phyloP scores from a whole-genome alignment of 192 early-diverging fungal genomes.

The Coemansia furcata region DNA sequence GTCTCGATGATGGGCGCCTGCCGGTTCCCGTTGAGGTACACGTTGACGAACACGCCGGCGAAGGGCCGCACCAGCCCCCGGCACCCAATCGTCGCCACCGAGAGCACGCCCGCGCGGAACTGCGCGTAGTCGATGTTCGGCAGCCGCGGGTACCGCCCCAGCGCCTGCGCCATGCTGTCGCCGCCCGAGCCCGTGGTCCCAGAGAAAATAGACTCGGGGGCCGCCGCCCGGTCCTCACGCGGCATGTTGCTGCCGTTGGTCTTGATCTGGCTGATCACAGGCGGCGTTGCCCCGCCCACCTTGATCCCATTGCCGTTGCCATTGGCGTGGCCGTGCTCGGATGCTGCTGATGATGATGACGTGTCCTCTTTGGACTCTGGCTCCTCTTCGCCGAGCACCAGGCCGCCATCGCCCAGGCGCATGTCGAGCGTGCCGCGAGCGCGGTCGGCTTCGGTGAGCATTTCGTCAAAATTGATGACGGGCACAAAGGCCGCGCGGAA shows the following conservation, averaged over 20 bases:
- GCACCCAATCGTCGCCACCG: constrained; percentile 42
- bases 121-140: constrained; percentile 51
- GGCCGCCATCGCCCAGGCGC: constrained; percentile 35
- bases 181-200: constrained; percentile 30
- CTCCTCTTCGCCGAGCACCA: constrained; percentile 45
- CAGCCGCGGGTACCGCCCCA: constrained; percentile 48
- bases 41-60: constrained; percentile 51
- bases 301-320: background rate
- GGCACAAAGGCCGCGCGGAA: constrained; percentile 61
- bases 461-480: constrained; percentile 54
- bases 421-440: constrained; percentile 43
- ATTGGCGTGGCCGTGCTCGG: background rate
- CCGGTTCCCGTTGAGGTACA: constrained; percentile 45
- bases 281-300: background rate
- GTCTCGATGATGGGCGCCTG: constrained; percentile 50
- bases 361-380: background rate
- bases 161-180: constrained; percentile 37
- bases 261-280: background rate
- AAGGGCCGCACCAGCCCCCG: constrained; percentile 50
- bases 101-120: constrained; percentile 50
- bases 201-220: constrained; percentile 48
- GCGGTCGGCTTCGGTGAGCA: constrained; percentile 41
- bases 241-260: constrained; percentile 7
- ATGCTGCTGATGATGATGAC: constrained; percentile 5
- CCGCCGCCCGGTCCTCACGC: background rate